Evolutionary conservation across 2,329 filamentous ascomycete species (phyloP), one percentile per base, ranked within the genome.

Genomic region (Blastomyces emzantsi): DNA sequence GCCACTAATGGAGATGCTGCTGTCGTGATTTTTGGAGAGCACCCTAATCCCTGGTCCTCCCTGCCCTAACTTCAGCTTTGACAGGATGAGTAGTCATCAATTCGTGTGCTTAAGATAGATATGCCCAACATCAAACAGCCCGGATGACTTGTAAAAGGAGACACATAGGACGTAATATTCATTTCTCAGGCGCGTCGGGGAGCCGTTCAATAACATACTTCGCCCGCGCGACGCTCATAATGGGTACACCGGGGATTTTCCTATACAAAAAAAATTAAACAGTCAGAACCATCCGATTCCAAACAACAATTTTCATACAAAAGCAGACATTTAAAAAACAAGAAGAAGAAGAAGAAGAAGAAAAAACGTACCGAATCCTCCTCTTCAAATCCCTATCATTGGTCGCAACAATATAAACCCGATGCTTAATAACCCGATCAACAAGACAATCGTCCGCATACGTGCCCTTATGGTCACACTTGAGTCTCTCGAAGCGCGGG

Each of bases 191-290:
- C 47, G 90, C 90, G 76, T 92, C 90, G 5, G 92, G 92, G 66
- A 97, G 77, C 70, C 92, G 85, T 81, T 97, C 94, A 72, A 99
- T 94, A 58, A 93, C 88, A 77, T 97, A 97, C 77, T 97, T 97
- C 56, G 90, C 91, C 71, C 90, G 85, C 6, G 89, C 90, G 36
- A 94, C 90, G 71, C 87, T 91, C 81, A 96, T 82, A 63, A 85
- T 83, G 1, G 83, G 83, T 15, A 84, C 82, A 72, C 87, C 87
- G 1, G 87, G 87, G 61, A 94, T 86, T 79, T 96, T 97, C 67
- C 64, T 68, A 57, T 68, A 55, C 15, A 33, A 57, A 19, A 9
- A 8, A 43, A 17, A 33, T 15, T 41, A 41, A 41, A 43, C 15
- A 1, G 28, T 54, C 51, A 49, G 19, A 36, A 55, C 28, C 51